A percentile compares a stretch with the other conserved stretches of the same genome.
These are phyloP conservation scores for Oryza officinalis DNA, from an alignment of 176 grass and related monocot genomes.

Conservation along the genomic window DNA sequence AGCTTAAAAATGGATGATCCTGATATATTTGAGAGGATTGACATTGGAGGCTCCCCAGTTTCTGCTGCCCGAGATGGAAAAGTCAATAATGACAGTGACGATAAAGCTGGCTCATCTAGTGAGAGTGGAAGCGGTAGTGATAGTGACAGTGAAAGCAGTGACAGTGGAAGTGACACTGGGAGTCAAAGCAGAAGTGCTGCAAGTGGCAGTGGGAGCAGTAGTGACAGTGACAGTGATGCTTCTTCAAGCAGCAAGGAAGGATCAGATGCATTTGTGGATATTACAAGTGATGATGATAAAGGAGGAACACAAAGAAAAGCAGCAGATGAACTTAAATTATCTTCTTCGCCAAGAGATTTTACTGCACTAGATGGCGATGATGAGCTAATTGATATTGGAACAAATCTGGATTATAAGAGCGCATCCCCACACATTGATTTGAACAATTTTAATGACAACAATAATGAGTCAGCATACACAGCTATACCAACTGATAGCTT, in stretches of 20 bases:
- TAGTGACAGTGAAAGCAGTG: constrained; percentile 91
- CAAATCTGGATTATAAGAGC: constrained; percentile 52
- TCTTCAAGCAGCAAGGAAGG: constrained; percentile 90
- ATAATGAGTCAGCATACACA: constrained; percentile 38
- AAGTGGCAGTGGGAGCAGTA: constrained; percentile 78
- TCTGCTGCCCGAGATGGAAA: constrained; percentile 44
- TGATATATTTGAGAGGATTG: constrained; percentile 60
- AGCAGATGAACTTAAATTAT: constrained; percentile 60
- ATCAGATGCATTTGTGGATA: constrained; percentile 91
- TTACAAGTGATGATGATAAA: constrained; percentile 84
- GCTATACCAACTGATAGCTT: constrained; percentile 30
- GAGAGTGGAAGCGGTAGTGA: constrained; percentile 85
- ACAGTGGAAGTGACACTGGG: constrained; percentile 81
- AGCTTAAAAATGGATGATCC: constrained; percentile 57
- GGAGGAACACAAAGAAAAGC: constrained; percentile 45
- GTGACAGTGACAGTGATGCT: constrained; percentile 86
- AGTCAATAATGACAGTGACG: constrained; percentile 63
- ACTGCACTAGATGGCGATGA: constrained; percentile 48
- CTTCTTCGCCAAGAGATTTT: constrained; percentile 48
- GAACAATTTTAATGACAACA: constrained; percentile 58
- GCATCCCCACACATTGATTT: constrained; percentile 60
- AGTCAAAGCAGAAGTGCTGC: constrained; percentile 74
- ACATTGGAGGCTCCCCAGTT: constrained; percentile 52
- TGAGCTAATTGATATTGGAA: constrained; percentile 59
- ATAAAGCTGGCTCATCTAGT: constrained; percentile 69